Conservation (phyloP, 2,329 filamentous ascomycete species). For the Colletotrichum sp. region DNA sequence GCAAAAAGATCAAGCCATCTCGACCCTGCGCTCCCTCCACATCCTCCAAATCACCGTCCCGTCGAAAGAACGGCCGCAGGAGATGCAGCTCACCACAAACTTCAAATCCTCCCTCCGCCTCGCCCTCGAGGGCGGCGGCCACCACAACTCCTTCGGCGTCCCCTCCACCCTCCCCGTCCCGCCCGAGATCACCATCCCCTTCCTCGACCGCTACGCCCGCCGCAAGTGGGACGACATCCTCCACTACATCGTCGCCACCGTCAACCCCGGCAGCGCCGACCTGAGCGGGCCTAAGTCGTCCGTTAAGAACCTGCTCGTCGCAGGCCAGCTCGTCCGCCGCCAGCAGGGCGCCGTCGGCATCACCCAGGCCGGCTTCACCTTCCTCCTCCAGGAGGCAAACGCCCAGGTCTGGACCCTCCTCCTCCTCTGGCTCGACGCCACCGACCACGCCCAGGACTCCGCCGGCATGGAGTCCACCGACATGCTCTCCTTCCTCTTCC, state of each 20-base stretch:
- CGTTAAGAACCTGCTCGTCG: constrained; percentile 83
- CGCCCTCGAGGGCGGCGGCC: constrained; percentile 85
- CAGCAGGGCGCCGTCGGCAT: constrained; percentile 66
- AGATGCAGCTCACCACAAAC: constrained; percentile 78
- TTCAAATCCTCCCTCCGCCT: constrained; percentile 85
- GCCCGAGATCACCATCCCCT: constrained; percentile 69
- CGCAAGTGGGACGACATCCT: constrained; percentile 95
- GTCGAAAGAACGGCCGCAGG: constrained; percentile 67
- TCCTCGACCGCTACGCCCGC: constrained; percentile 85
- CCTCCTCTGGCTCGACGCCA: constrained; percentile 89
- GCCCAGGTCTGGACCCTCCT: constrained; percentile 96
- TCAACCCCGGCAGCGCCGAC: constrained; percentile 48
- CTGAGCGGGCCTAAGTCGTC: constrained; percentile 68
- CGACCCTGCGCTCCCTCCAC: constrained; percentile 83
- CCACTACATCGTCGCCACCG: constrained; percentile 89
- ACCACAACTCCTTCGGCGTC: constrained; percentile 89
- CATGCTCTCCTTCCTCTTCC: constrained; percentile 94
- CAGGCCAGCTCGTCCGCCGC: constrained; percentile 79
- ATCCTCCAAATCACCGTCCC: constrained; percentile 74
- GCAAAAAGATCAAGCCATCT: constrained; percentile 83
- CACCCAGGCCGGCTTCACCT: constrained; percentile 92
- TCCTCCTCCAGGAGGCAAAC: constrained; percentile 92
- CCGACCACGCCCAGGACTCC: constrained; percentile 61
- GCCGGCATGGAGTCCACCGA: constrained; percentile 87
- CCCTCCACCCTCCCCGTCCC: constrained; percentile 71